phyloP scores from a whole-genome alignment of 495 filamentous ascomycete genomes.

The Hypoxylon fragiforme region DNA sequence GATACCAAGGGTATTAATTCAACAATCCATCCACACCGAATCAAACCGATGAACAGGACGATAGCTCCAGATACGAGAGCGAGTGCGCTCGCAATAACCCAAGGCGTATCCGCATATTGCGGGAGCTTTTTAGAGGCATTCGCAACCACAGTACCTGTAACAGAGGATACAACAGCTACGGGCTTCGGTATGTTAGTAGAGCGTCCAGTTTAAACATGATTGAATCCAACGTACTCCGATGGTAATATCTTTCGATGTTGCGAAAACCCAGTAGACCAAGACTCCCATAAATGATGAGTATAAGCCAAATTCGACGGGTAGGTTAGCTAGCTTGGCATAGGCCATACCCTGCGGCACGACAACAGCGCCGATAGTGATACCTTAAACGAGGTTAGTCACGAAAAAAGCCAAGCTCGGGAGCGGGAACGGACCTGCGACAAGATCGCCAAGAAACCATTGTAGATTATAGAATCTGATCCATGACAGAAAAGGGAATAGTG shows the following conservation, averaged over 20 bases:
- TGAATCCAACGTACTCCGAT: constrained; percentile 75
- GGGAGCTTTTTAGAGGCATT: constrained; percentile 60
- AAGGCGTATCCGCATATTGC: constrained; percentile 44
- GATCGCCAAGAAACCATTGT: constrained; percentile 85
- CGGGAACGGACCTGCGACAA: constrained; percentile 75
- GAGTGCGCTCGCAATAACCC: constrained; percentile 74
- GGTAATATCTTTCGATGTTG: constrained; percentile 98
- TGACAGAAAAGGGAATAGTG: constrained; percentile 80
- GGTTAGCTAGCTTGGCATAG: constrained; percentile 81
- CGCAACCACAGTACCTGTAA: constrained; percentile 78
- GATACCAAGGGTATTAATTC: constrained; percentile 92
- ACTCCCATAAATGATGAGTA: constrained; percentile 99
- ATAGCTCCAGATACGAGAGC: constrained; percentile 82
- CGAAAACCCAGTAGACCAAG: constrained; percentile 96
- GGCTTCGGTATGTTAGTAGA: constrained; percentile 56
- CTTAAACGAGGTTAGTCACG: constrained; percentile 45
- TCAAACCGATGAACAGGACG: constrained; percentile 76
- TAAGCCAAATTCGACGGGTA: constrained; percentile 80
- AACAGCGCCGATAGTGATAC: constrained; percentile 92
- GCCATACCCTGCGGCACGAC: constrained; percentile 98
- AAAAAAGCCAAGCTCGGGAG: background rate
- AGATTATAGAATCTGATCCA: constrained; percentile 91
- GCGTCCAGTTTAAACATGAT: constrained; percentile 45
- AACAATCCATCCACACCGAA: constrained; percentile 87
- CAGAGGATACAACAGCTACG: constrained; percentile 91